Base-by-base conservation (phyloP, 345 rosid species). In the Populus davidiana region DNA sequence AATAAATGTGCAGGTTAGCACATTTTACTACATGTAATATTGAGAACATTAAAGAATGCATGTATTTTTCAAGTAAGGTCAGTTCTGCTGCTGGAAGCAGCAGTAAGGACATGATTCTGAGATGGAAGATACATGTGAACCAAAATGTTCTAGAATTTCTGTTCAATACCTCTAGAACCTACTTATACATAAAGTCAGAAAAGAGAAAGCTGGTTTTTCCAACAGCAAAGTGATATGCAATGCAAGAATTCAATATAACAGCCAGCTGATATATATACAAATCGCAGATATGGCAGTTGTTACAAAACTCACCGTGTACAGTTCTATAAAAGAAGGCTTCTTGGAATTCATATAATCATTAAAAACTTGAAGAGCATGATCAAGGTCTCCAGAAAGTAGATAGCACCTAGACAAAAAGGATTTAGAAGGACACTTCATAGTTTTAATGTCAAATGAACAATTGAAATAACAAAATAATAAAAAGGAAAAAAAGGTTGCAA, bases 371-470 rank as follows among this genome's bases (percentile, higher is more conserved):
- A 83, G 87, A 86, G 91, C 98, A 41, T 77, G 88, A 70, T 92
- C 90, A 29, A 93, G 78, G 82, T 96, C 93, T 77, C 95, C 91
- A 62, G 90, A 76, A 70, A 77, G 86, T 71, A 92, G 83, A 85
- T 96, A 90, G 86, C 99, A 96, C 89, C 99, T 96, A 81, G 47
- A 76, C n/a, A 79, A 73, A 71, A 78, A 62, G 20, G 35, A 63
- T 11, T 63, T 25, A 63, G 66, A 21, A 23, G 50, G 50, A 44
- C 50, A 44, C 5, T 44, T 44, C 16, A 44, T 12, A 44, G 50
- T 13, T 44, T 13, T 44, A 62, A 25, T 39, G 43, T 70, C 21
- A 77, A 56, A 59, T 41, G 20, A 29, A 18, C 63, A 52, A 70
- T 9, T 20, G 29, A 61, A 50, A 23, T 6, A 39, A 8, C 1